A percentile compares a stretch with the other conserved stretches of the same genome.
Conservation (phyloP, 129 eudicot genomes). For the Saussurea involucrata region DNA sequence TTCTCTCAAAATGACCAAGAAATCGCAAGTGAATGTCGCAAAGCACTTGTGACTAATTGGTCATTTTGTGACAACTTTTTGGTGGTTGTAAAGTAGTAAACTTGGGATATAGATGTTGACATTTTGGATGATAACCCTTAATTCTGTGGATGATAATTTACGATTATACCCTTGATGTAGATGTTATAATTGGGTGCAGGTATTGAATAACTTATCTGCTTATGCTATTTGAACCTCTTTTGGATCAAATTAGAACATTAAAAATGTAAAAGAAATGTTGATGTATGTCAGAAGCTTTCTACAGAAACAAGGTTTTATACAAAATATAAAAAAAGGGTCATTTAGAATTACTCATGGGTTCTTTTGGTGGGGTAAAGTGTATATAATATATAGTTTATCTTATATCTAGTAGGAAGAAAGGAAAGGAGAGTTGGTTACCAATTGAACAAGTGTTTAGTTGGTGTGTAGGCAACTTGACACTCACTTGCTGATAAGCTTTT, state of each 20-base stretch:
- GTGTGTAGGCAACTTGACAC: conserved; percentile 14
- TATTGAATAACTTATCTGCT: not conserved
- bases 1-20: too few species aligned
- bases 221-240: not conserved
- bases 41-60: too few species aligned
- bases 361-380: not conserved
- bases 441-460: conserved; percentile 19
- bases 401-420: conserved; percentile 21
- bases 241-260: too few species aligned
- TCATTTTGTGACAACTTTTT: too few species aligned
- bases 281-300: too few species aligned
- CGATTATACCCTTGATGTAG: not conserved
- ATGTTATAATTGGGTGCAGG: not conserved
- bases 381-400: not conserved
- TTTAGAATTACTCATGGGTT: not conserved
- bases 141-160: not conserved
- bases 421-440: conserved; percentile 22
- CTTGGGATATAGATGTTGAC: too few species aligned
- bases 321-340: not conserved
- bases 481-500: conserved; percentile 9
- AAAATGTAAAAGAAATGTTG: not conserved
- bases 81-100: too few species aligned
- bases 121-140: not conserved
- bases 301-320: too few species aligned
- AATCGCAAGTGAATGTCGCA: too few species aligned